phyloP scores from a whole-genome alignment of 176 grass and related monocot species.

The Oryza glumipatula region DNA sequence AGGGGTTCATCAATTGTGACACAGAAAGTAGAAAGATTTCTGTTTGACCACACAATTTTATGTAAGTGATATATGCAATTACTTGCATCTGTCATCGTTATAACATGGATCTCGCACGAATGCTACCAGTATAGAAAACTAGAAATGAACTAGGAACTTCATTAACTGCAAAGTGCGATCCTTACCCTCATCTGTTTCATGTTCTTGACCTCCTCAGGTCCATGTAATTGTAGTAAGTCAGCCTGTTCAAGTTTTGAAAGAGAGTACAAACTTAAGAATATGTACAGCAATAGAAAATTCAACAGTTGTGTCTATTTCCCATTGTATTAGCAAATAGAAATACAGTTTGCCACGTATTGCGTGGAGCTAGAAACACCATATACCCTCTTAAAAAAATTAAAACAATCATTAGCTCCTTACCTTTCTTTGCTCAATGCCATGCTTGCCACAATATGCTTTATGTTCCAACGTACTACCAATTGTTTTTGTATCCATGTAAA shows the following conservation, averaged over 20 bases:
- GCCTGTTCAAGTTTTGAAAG: conserved; percentile 51
- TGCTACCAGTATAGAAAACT: background rate
- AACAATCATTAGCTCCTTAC: conserved; percentile 57
- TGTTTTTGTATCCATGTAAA: conserved; percentile 86
- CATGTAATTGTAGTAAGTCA: conserved; percentile 66
- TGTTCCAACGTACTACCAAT: conserved; percentile 57
- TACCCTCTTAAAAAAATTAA: conserved; percentile 14
- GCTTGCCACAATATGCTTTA: conserved; percentile 81
- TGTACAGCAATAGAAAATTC: background rate
- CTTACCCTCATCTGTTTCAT: conserved; percentile 86
- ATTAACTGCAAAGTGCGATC: background rate
- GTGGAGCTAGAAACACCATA: background rate
- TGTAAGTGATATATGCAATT: background rate
- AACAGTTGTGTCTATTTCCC: background rate
- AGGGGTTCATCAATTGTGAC: background rate
- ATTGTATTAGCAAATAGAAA: background rate
- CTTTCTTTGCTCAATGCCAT: conserved; percentile 84
- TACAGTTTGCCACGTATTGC: background rate
- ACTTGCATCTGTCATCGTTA: background rate
- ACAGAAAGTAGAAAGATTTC: background rate
- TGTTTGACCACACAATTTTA: conserved; percentile 3
- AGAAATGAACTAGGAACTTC: background rate
- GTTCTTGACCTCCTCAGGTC: conserved; percentile 67
- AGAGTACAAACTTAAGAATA: background rate
- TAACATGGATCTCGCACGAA: conserved; percentile 2